Conservation (phyloP, 1,139 yeast species). For the Tardiomyces depauwii region DNA sequence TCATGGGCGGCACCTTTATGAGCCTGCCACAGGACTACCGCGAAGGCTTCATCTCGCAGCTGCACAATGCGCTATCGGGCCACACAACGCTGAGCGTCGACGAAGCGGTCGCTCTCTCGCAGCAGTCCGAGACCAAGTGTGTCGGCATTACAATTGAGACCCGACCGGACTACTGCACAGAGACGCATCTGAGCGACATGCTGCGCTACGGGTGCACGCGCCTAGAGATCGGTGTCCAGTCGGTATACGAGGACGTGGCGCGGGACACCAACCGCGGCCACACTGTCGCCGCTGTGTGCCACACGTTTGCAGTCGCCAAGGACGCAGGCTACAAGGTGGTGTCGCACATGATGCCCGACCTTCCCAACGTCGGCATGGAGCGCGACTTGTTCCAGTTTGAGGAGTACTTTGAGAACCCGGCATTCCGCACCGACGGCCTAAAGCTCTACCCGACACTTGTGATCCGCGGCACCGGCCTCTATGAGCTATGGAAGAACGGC, state of each 20-base stretch:
- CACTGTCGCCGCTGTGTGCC: constrained; percentile 92
- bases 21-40: constrained; percentile 82
- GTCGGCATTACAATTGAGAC: constrained; percentile 98
- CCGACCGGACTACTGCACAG: constrained; percentile 97
- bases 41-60: constrained; percentile 75
- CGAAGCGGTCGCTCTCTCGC: constrained; percentile 85
- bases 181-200: constrained; percentile 92
- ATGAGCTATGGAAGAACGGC: constrained; percentile 96
- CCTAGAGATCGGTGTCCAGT: constrained; percentile 93
- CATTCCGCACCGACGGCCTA: constrained; percentile 92
- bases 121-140: constrained; percentile 91
- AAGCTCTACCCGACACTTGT: constrained; percentile 94
- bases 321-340: constrained; percentile 98
- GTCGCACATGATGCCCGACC: constrained; percentile 99
- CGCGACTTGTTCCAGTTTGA: constrained; percentile 91
- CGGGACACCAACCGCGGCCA: constrained; percentile 98
- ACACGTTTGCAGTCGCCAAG: constrained; percentile 88
- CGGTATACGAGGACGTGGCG: constrained; percentile 96
- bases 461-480: constrained; percentile 93
- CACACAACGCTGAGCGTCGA: constrained; percentile 79
- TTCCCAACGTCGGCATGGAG: constrained; percentile 98
- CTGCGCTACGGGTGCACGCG: constrained; percentile 93
- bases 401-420: constrained; percentile 96
- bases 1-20: constrained; percentile 99
- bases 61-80: constrained; percentile 94